Percentiles rank a stretch among this genome's conserved stretches.
These are phyloP conservation scores for Carpinus fangiana DNA, from an alignment of 306 rosid genomes.

Conservation along the genomic window DNA sequence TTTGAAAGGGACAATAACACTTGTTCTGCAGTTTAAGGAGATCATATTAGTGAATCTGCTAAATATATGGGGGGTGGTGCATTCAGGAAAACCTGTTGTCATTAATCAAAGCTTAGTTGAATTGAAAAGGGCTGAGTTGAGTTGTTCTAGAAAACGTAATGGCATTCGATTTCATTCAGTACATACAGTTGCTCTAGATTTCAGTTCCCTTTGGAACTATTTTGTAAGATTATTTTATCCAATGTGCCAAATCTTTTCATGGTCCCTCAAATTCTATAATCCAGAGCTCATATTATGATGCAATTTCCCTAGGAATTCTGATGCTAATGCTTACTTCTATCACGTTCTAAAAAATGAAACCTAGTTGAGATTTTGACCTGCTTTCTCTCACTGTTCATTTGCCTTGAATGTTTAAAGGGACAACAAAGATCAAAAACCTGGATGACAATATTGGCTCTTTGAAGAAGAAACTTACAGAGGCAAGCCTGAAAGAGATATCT, in stretches of 20 bases:
- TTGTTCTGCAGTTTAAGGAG: background rate
- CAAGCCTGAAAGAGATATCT: constrained; percentile 15
- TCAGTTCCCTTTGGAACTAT: background rate
- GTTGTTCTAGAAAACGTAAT: background rate
- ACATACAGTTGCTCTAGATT: background rate
- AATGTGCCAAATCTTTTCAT: background rate
- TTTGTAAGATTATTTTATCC: background rate
- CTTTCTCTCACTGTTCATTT: background rate
- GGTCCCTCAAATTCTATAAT: background rate
- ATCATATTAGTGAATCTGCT: background rate
- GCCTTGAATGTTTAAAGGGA: constrained; percentile 16
- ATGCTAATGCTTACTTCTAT: background rate
- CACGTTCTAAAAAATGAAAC: background rate
- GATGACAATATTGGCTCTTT: constrained; percentile 23
- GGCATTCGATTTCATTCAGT: background rate
- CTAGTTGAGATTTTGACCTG: background rate
- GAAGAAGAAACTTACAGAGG: constrained; percentile 15
- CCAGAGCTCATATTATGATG: background rate
- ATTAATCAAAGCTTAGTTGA: background rate
- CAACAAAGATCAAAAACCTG: constrained; percentile 17
- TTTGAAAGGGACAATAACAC: background rate
- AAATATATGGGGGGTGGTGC: background rate
- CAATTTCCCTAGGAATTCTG: background rate
- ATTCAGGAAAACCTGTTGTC: background rate
- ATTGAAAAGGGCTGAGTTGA: background rate